Base-by-base conservation (phyloP, 2,329 filamentous ascomycete species). In the Arthroderma sp. region DNA sequence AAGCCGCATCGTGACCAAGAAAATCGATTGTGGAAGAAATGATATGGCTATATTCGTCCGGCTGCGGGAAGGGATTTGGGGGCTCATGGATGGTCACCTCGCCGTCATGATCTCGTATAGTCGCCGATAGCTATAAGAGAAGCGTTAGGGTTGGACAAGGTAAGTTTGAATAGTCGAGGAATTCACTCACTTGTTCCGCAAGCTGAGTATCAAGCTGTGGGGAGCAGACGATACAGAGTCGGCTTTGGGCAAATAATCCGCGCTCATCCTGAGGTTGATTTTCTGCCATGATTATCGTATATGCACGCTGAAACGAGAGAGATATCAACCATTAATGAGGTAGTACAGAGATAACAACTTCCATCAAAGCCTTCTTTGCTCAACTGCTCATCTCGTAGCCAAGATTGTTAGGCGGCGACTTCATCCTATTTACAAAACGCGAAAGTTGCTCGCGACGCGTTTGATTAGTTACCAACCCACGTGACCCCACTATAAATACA, bases 1-100 rank as follows among this genome's bases (percentile, higher is more conserved):
- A 73, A 1, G 86, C 80, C 50, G 77, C 73, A 48, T 77, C 71
- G 60, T 91, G 96, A 56, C 89, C 79, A n/a, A 85, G 80, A 55
- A 98, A 98, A 61, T 98, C 87, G 63, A 86, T 83, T 1, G 83
- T 89, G 47, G 80, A 78, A 46, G 88, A 75, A 51, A 86, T 69
- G 48, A 86, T 75, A 59, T 84, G 80, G 5, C 74, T 80, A 48
- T 78, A 68, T 43, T 71, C 62, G 37, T 63, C 56, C 8, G 74
- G 58, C 3, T 63, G 53, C 10, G 61, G 59, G 33, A 63, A 59
- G 9, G 59, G 51, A 9, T 59, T 57, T 6, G 61, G 61, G 2
- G 62, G 57, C 36, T 66, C 50, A 50, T 66, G 63, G 30, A 68
- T 59, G 32, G 69, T 53, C 9, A 70, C 64, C 40, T 66, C 66